phyloP scores from a whole-genome alignment of 2,329 filamentous ascomycete genomes.

The Alternaria dauci region DNA sequence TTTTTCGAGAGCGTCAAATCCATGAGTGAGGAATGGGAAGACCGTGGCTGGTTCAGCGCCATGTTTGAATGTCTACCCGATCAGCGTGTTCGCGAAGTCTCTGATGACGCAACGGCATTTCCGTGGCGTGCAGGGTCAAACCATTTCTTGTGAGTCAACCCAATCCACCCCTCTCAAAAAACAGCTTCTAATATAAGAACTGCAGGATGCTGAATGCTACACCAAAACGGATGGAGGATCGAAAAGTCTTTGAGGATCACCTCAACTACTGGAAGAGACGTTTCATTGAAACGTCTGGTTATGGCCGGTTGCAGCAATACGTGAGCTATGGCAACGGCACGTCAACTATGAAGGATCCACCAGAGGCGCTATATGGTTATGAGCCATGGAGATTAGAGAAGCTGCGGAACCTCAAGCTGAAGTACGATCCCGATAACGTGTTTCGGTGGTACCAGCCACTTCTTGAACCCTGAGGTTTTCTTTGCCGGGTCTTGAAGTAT shows the following conservation, averaged over 20 bases:
- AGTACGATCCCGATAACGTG: conserved; percentile 8
- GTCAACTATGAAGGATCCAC: conserved; percentile 6
- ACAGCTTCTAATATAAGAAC: neutral
- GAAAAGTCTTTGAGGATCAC: conserved; percentile 8
- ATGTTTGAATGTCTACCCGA: conserved; percentile 16
- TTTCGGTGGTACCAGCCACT: conserved; percentile 14
- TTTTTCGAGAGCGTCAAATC: conserved; percentile 16
- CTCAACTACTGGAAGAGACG: conserved; percentile 13
- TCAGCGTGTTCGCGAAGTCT: conserved; percentile 10
- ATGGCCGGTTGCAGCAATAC: conserved; percentile 12
- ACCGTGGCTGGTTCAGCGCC: conserved; percentile 14
- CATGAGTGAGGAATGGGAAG: conserved; percentile 14
- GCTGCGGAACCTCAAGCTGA: conserved; percentile 1
- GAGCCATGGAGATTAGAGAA: conserved; percentile 7
- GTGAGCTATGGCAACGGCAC: conserved; percentile 13
- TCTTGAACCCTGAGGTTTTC: neutral
- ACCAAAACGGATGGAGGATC: conserved; percentile 9
- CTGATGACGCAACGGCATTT: conserved; percentile 10
- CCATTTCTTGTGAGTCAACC: conserved; percentile 7
- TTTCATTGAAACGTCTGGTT: conserved; percentile 7
- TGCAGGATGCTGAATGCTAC: conserved; percentile 12
- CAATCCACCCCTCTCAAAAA: neutral
- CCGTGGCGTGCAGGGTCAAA: conserved; percentile 13
- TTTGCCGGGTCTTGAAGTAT: neutral
- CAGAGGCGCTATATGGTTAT: conserved; percentile 12